Conservation (phyloP, 129 eudicot genomes). For the carrot (Daucus carota) region DNA sequence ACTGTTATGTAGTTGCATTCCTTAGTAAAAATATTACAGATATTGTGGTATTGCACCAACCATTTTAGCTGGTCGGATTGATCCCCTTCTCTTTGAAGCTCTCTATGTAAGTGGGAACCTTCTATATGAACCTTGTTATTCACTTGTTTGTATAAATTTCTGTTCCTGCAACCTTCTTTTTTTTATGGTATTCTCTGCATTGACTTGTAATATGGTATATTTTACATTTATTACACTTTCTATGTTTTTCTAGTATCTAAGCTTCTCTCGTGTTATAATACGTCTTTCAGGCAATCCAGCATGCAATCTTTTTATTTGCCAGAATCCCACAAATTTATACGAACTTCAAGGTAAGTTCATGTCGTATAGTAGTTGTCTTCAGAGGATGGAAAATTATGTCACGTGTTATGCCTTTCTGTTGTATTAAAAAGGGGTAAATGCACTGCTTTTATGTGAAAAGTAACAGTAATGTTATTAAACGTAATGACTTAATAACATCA, state of each 20-base stretch:
- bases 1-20: slow-evolving; percentile 14
- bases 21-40: slow-evolving; percentile 39
- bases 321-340: slow-evolving; percentile 84
- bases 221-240: background rate
- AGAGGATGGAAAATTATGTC: background rate
- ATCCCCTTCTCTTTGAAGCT: slow-evolving; percentile 96
- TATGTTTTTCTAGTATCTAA: background rate
- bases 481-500: too few relatives aligned
- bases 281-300: slow-evolving; percentile 82
- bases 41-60: slow-evolving; percentile 92
- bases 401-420: background rate
- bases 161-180: background rate
- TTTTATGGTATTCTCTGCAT: background rate
- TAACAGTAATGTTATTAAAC: background rate
- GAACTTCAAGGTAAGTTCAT: slow-evolving; percentile 53
- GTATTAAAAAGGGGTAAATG: background rate
- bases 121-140: slow-evolving; percentile 3
- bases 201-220: background rate
- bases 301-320: slow-evolving; percentile 91
- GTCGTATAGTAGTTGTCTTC: background rate
- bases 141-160: background rate
- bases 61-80: slow-evolving; percentile 78
- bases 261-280: slow-evolving; percentile 1
- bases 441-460: background rate
- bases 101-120: slow-evolving; percentile 59